Conservation (phyloP, 257 asterid genomes). For the Lavandula angustifolia region DNA sequence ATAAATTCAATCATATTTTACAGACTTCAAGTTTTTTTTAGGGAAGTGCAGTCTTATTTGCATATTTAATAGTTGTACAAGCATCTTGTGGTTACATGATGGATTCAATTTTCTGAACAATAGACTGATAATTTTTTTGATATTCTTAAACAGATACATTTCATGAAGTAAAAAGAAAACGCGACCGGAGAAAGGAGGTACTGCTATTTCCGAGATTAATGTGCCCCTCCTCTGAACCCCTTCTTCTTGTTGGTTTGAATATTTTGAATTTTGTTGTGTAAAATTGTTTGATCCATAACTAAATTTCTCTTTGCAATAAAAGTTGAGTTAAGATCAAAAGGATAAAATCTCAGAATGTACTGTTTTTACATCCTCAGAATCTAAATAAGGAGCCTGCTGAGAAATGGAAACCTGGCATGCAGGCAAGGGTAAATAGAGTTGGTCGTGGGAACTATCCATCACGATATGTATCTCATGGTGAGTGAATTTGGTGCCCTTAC, state of each 20-base stretch:
- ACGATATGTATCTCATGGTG: slow-evolving; percentile 62
- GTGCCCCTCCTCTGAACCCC: background rate
- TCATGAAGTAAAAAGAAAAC: slow-evolving; percentile 86
- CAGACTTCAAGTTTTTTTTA: background rate
- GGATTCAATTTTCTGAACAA: slow-evolving; percentile 20
- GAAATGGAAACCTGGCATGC: slow-evolving; percentile 68
- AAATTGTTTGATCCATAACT: slow-evolving; percentile 25
- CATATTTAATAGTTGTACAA: background rate
- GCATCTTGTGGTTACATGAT: slow-evolving; percentile 15
- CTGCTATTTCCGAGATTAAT: slow-evolving; percentile 46
- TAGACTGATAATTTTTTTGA: slow-evolving; percentile 27
- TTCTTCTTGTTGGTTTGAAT: too few species aligned
- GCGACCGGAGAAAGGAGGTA: slow-evolving; percentile 83
- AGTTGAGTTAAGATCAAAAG: background rate
- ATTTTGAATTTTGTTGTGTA: slow-evolving; percentile 69
- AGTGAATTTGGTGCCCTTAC: slow-evolving; percentile 32
- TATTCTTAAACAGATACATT: slow-evolving; percentile 65
- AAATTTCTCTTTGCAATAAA: too few species aligned
- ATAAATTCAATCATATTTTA: background rate
- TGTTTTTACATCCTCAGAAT: slow-evolving; percentile 49
- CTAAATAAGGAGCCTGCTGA: slow-evolving; percentile 64
- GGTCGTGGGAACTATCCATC: slow-evolving; percentile 63
- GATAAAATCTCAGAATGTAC: background rate
- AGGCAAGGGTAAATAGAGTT: slow-evolving; percentile 60
- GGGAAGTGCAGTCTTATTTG: slow-evolving; percentile 16